Evolutionary conservation across 371 early-diverging fungal species (phyloP).

Genomic region (Mortierella sp.): DNA sequence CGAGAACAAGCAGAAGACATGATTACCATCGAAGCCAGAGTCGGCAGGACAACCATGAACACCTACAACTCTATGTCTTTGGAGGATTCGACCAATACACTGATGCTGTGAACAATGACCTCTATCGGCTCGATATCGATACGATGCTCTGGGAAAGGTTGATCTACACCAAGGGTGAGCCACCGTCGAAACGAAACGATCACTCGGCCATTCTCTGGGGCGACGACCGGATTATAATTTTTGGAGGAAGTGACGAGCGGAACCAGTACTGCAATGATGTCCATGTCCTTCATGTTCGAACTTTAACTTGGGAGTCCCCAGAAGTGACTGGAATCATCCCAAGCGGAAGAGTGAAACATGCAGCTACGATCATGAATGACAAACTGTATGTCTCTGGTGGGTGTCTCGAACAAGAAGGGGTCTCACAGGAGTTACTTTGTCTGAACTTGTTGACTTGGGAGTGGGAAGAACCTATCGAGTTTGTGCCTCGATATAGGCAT

Average conservation of each 20-base stretch:
- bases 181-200: constrained; percentile 75
- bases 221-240: constrained; percentile 73
- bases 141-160: constrained; percentile 68
- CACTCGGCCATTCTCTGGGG: constrained; percentile 76
- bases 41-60: constrained; percentile 36
- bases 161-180: constrained; percentile 70
- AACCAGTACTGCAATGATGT: constrained; percentile 72
- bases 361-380: constrained; percentile 75
- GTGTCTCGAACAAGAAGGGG: constrained; percentile 51
- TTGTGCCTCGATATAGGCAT: constrained; percentile 72
- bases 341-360: constrained; percentile 71
- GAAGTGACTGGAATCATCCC: constrained; percentile 64
- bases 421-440: constrained; percentile 66
- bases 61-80: constrained; percentile 67
- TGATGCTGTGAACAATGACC: constrained; percentile 76
- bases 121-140: constrained; percentile 64
- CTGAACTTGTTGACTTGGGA: constrained; percentile 73
- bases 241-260: constrained; percentile 79
- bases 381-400: constrained; percentile 79
- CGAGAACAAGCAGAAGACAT: constrained; percentile 21
- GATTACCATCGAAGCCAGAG: constrained; percentile 26
- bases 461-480: constrained; percentile 71
- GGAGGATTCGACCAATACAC: constrained; percentile 80
- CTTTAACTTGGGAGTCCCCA: constrained; percentile 76
- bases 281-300: constrained; percentile 67